phyloP scores from a whole-genome alignment of 192 early-diverging fungal genomes.

The Coemansia sp. region DNA sequence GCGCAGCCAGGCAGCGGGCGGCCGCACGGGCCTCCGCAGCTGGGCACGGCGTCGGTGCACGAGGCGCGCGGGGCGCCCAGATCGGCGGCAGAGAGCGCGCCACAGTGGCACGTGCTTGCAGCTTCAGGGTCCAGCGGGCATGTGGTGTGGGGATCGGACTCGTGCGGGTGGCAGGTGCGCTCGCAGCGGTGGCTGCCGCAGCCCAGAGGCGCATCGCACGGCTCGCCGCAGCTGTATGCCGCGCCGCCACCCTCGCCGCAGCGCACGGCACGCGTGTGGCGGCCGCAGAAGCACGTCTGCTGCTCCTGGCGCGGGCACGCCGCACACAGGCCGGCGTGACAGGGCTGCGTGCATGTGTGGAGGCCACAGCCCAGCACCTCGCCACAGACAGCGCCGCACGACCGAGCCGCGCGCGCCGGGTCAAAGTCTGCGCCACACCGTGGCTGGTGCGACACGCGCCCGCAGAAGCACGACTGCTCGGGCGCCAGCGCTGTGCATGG shows the following conservation, averaged over 20 bases:
- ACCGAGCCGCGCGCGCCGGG: constrained; percentile 57
- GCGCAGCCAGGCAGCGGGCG: constrained; percentile 49
- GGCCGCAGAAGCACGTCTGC: constrained; percentile 73
- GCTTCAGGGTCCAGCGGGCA: constrained; percentile 34
- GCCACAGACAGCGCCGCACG: constrained; percentile 71
- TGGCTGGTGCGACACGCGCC: constrained; percentile 62
- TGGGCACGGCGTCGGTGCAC: constrained; percentile 51
- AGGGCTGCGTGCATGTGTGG: constrained; percentile 64
- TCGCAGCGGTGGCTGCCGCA: constrained; percentile 72
- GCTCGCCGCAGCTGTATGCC: constrained; percentile 28
- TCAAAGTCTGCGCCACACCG: constrained; percentile 75
- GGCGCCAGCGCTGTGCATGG: constrained; percentile 83
- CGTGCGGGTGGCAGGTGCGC: constrained; percentile 55
- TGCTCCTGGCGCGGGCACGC: constrained; percentile 57
- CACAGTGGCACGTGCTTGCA: constrained; percentile 44
- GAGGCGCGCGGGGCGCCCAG: constrained; percentile 20
- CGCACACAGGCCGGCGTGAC: constrained; percentile 70
- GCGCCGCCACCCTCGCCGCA: constrained; percentile 49
- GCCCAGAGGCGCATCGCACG: constrained; percentile 25
- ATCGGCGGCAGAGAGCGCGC: constrained; percentile 13
- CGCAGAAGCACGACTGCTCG: constrained; percentile 80
- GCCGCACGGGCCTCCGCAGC: constrained; percentile 35
- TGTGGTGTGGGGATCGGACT: constrained; percentile 12
- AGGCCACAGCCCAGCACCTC: constrained; percentile 69
- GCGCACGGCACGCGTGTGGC: constrained; percentile 52